Evolutionary conservation across 2,329 filamentous ascomycete genomes (phyloP).

Genomic region (Fusarium buxicola): DNA sequence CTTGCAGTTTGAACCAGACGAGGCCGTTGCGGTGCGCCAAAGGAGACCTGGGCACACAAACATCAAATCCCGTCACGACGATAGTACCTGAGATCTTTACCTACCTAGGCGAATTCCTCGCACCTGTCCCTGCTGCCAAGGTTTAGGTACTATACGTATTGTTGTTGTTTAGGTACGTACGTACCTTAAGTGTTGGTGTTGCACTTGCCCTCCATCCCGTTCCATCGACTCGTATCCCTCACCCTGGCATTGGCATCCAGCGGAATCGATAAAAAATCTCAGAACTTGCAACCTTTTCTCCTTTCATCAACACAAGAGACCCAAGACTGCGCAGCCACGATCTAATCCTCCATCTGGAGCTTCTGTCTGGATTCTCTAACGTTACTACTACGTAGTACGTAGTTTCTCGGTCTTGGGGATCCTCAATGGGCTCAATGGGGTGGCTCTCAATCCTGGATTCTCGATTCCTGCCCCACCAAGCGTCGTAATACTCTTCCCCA

Average conservation of each 20-base stretch:
- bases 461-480: slow-evolving; percentile 5
- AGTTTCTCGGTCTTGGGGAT: slow-evolving; percentile 16
- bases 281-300: slow-evolving; percentile 7
- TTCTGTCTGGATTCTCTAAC: too few species aligned
- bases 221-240: slow-evolving; percentile 3
- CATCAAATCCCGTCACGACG: too few species aligned
- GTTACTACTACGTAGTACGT: too few species aligned
- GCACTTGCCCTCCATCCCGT: background rate
- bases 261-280: slow-evolving; percentile 2
- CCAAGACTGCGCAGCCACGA: slow-evolving; percentile 34
- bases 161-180: too few species aligned
- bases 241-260: too few species aligned
- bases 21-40: too few species aligned
- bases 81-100: too few species aligned
- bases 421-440: slow-evolving; percentile 23
- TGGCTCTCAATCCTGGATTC: slow-evolving; percentile 3
- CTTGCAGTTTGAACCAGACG: too few species aligned
- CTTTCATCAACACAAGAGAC: slow-evolving; percentile 1
- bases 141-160: background rate
- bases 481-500: background rate
- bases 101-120: too few species aligned
- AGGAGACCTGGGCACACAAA: too few species aligned
- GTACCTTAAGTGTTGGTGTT: too few species aligned
- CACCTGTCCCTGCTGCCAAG: too few species aligned
- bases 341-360: background rate